phyloP scores from a whole-genome alignment of 2,329 filamentous ascomycete species.

The Sporothrix pseudoabietina region DNA sequence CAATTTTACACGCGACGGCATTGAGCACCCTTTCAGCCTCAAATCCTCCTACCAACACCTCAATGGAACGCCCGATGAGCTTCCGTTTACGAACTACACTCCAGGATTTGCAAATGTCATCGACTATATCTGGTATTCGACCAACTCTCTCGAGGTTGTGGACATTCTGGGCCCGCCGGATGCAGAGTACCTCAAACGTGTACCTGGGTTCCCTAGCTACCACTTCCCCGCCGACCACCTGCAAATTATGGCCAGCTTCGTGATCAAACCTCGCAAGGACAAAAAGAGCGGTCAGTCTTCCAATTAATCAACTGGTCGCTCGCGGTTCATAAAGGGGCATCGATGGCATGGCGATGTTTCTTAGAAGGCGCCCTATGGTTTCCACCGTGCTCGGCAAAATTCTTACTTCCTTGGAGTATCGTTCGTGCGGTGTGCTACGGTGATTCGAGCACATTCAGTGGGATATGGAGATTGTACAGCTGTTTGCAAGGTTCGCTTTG shows the following conservation, averaged over 20 bases:
- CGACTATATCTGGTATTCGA: conserved; percentile 98
- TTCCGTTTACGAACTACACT: conserved; percentile 95
- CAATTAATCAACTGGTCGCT: neutral
- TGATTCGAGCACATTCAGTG: neutral
- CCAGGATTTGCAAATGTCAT: conserved; percentile 90
- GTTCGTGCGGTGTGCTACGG: neutral
- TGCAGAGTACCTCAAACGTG: conserved; percentile 77
- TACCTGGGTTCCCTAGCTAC: conserved; percentile 90
- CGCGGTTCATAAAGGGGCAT: neutral
- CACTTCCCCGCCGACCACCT: conserved; percentile 94
- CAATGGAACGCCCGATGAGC: conserved; percentile 77
- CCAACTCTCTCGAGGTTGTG: conserved; percentile 81
- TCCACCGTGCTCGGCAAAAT: neutral
- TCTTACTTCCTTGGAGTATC: neutral
- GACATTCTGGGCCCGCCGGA: conserved; percentile 85
- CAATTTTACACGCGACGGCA: conserved; percentile 87
- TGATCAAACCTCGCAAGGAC: conserved; percentile 84
- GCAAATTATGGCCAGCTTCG: conserved; percentile 84
- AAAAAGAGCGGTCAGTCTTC: conserved; percentile 55
- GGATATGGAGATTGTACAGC: neutral
- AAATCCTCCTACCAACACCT: conserved; percentile 86
- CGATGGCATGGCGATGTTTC: neutral
- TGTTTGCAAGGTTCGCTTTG: neutral
- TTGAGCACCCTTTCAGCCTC: conserved; percentile 90
- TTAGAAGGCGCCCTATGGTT: neutral